phyloP scores from a whole-genome alignment of 371 early-diverging fungal species.

The Lichtheimia corymbifera region DNA sequence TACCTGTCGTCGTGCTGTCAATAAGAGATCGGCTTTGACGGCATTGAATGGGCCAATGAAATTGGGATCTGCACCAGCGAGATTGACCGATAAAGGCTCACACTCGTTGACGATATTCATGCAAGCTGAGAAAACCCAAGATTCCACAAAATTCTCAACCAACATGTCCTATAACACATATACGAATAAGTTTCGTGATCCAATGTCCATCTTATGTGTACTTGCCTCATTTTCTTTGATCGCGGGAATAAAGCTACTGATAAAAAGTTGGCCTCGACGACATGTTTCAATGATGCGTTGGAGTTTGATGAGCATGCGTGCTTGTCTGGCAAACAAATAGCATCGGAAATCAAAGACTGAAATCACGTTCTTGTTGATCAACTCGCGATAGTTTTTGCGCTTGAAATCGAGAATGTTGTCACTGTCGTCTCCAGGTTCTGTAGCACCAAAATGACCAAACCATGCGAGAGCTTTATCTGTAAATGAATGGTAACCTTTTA shows the following conservation, averaged over 20 bases:
- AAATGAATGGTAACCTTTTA: background rate
- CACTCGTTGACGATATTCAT: conserved; percentile 78
- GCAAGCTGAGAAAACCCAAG: conserved; percentile 82
- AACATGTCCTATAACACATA: conserved; percentile 3
- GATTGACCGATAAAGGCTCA: conserved; percentile 63
- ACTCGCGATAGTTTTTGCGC: conserved; percentile 82
- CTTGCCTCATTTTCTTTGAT: conserved; percentile 68
- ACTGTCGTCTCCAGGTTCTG: conserved; percentile 81
- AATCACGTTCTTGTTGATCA: conserved; percentile 88
- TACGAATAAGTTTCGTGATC: background rate
- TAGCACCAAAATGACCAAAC: conserved; percentile 91
- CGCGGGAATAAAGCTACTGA: conserved; percentile 70
- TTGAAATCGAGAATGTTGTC: conserved; percentile 77
- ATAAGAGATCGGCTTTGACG: conserved; percentile 76
- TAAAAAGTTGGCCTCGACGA: conserved; percentile 71
- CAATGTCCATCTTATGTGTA: conserved; percentile 3
- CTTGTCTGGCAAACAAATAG: conserved; percentile 91
- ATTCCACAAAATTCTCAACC: conserved; percentile 65
- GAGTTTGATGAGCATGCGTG: conserved; percentile 70
- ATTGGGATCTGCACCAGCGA: conserved; percentile 42
- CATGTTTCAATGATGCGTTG: conserved; percentile 71
- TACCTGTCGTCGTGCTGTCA: conserved; percentile 74
- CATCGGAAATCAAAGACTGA: conserved; percentile 93
- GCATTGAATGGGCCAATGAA: conserved; percentile 63
- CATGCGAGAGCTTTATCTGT: conserved; percentile 81